A percentile compares a stretch with the other conserved stretches of the same genome.
phyloP scores from a whole-genome alignment of 192 early-diverging fungal species.

The Coemansia sp. region DNA sequence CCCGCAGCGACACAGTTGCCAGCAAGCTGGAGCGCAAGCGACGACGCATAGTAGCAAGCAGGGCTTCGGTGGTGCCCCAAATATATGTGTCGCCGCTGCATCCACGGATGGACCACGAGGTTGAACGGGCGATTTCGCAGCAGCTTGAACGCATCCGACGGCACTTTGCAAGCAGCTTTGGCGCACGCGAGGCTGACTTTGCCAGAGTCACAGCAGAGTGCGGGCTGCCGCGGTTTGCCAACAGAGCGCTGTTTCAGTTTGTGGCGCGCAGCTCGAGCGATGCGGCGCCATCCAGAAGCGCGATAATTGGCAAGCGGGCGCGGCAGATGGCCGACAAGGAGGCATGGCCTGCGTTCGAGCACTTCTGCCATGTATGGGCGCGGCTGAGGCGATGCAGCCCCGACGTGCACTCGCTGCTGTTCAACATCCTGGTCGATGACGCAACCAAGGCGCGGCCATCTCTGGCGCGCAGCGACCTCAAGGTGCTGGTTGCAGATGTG shows the following conservation, averaged over 20 bases:
- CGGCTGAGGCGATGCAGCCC: conserved; percentile 45
- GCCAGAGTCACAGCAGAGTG: conserved; percentile 58
- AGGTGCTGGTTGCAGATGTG: conserved; percentile 78
- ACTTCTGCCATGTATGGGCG: conserved; percentile 49
- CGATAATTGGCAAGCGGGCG: conserved; percentile 41
- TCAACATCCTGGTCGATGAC: conserved; percentile 60
- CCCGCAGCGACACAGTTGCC: conserved; percentile 2
- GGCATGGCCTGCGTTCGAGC: conserved; percentile 19
- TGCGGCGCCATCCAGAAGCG: conserved; percentile 13
- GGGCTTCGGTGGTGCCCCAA: conserved; percentile 27
- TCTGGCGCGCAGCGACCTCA: conserved; percentile 69
- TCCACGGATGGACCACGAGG: conserved; percentile 27
- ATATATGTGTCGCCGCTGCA: conserved; percentile 38
- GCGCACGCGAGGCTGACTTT: conserved; percentile 56
- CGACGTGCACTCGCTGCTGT: conserved; percentile 59
- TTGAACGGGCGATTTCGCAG: conserved; percentile 20
- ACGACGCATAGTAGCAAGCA: conserved; percentile 12
- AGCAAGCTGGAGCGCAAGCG: conserved; percentile 22
- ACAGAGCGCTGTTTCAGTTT: conserved; percentile 64
- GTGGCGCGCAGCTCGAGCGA: conserved; percentile 23
- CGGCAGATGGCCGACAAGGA: conserved; percentile 46
- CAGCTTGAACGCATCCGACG: conserved; percentile 37
- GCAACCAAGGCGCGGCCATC: conserved; percentile 28
- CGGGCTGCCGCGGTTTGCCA: conserved; percentile 68
- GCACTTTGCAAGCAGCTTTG: conserved; percentile 55